Evolutionary conservation across 257 asterid species (phyloP), one percentile per base, ranked within the genome.

Genomic region (Cynanchum wilfordii): DNA sequence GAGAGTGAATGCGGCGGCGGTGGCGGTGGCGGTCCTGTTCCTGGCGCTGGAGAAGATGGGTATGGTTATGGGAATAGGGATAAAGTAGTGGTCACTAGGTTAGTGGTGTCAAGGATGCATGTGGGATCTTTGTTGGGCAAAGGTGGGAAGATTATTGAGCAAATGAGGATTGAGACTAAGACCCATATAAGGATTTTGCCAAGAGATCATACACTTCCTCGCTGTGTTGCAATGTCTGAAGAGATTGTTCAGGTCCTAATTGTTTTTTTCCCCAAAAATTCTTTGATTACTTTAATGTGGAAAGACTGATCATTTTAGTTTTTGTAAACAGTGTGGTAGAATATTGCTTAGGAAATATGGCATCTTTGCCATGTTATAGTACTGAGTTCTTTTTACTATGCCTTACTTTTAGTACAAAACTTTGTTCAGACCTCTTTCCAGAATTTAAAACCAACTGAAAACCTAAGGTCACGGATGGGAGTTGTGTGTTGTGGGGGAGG

Each of bases 71-170:
- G 79, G 19, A 79, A 76, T 44, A 90, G 87, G 22, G 76, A 82
- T 58, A 77, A 77, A 79, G 75, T 80, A 25, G 87, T 89, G 62
- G 96, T 94, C 68, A 84, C 97, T 36, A 91, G 97, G 86, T 79
- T 94, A 77, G 98, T 94, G 73, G 98, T 94, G 47, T 86, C 93
- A 17, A 82, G 93, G 74, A 82, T 85, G 89, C 97, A 91, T 47
- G 97, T 89, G 36, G 98, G 98, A 60, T 81, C 93, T 73, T 86
- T 94, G 90, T 68, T 94, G 80, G 99, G 99, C 68, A 94, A 88
- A 84, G 95, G 97, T 58, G 99, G 99, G 79, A 89, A 87, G 90
- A 91, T 94, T 72, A 94, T 94, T 71, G 97, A 94, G 90, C 96
- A 88, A 79, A 94, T 91, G 96, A 89, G 91, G 88, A 84, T 78